Percentiles rank a stretch among this genome's conserved stretches.
These are phyloP conservation scores for Venturia effusa DNA, from an alignment of 2,329 filamentous ascomycete species.

Conservation along the genomic window DNA sequence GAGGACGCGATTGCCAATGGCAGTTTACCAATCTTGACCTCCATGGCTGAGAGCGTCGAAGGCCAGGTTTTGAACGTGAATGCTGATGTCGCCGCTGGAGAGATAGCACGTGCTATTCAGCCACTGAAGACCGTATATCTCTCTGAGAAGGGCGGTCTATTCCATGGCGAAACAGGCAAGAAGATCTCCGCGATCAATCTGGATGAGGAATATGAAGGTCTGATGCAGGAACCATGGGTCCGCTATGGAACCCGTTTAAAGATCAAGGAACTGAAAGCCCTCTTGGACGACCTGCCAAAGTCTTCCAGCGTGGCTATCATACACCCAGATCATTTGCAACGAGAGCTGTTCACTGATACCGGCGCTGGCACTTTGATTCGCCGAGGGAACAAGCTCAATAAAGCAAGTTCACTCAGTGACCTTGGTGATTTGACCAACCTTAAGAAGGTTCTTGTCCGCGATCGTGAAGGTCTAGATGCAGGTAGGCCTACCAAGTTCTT, in stretches of 20 bases:
- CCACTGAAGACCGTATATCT: slow-evolving; percentile 96
- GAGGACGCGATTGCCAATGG: slow-evolving; percentile 84
- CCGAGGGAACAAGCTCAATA: slow-evolving; percentile 79
- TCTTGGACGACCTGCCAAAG: slow-evolving; percentile 77
- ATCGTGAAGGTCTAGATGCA: slow-evolving; percentile 72
- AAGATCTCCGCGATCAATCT: slow-evolving; percentile 97
- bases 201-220: slow-evolving; percentile 86
- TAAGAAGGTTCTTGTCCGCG: slow-evolving; percentile 71
- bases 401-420: slow-evolving; percentile 58
- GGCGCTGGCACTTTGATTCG: slow-evolving; percentile 89
- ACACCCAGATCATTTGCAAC: slow-evolving; percentile 88
- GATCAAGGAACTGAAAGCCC: slow-evolving; percentile 94
- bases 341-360: slow-evolving; percentile 92
- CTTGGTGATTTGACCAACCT: slow-evolving; percentile 68
- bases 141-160: slow-evolving; percentile 94
- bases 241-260: slow-evolving; percentile 89
- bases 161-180: slow-evolving; percentile 84
- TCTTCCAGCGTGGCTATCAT: slow-evolving; percentile 96
- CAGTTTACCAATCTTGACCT: slow-evolving; percentile 86
- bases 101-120: slow-evolving; percentile 78
- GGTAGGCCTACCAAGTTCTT: too few relatives aligned
- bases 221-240: slow-evolving; percentile 93
- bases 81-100: slow-evolving; percentile 89
- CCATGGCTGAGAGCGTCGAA: slow-evolving; percentile 87
- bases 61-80: slow-evolving; percentile 96